phyloP scores from a whole-genome alignment of 2,329 filamentous ascomycete species.

The Ophiostoma populinum region DNA sequence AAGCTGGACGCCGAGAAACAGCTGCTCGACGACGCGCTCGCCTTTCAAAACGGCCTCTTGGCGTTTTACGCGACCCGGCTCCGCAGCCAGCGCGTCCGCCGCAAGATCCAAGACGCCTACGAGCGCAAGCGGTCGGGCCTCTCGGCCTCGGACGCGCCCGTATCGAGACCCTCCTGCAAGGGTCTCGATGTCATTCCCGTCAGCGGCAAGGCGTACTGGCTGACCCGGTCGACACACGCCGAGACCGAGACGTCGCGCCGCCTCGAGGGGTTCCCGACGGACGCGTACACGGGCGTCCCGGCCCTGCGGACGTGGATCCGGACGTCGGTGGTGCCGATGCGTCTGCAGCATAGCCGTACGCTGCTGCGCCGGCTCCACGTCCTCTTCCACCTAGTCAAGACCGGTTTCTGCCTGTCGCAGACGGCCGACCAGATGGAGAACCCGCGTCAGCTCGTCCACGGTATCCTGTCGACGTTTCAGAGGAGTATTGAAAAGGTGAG shows the following conservation, averaged over 20 bases:
- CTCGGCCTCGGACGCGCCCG: neutral
- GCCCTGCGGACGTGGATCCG: constrained; percentile 7
- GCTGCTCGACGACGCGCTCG: neutral
- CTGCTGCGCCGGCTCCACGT: constrained; percentile 5
- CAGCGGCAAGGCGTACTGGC: constrained; percentile 6
- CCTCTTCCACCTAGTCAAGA: constrained; percentile 1
- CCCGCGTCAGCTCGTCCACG: too few species aligned
- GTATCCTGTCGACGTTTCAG: too few species aligned
- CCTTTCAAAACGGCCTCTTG: neutral
- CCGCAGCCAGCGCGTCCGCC: neutral
- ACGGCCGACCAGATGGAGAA: too few species aligned
- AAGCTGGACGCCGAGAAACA: neutral
- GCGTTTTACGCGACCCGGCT: neutral
- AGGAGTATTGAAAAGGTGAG: too few species aligned
- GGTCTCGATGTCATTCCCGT: constrained; percentile 4
- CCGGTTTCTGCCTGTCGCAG: neutral
- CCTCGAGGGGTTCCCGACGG: constrained; percentile 1
- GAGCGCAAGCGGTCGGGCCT: neutral
- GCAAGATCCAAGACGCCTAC: constrained; percentile 1
- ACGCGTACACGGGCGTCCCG: constrained; percentile 4
- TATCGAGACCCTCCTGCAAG: neutral
- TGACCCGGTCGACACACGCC: neutral
- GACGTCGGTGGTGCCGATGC: constrained; percentile 1
- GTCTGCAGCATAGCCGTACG: constrained; percentile 1
- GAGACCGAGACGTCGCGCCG: neutral